These are phyloP conservation scores for Liquidambar formosana DNA, from an alignment of 164 flowering plant genomes.

Conservation along the genomic window DNA sequence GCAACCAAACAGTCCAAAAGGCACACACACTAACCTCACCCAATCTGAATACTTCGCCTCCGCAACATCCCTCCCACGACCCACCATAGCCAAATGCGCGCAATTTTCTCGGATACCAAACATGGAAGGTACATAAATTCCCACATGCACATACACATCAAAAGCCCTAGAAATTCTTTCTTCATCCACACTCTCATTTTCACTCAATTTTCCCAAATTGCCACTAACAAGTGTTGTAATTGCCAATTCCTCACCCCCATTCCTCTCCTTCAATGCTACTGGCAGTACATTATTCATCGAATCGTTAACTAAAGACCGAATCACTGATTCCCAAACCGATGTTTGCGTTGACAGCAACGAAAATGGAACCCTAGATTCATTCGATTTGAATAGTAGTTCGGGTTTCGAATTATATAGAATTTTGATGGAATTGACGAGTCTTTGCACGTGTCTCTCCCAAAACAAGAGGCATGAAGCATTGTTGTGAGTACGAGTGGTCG, in stretches of 20 bases:
- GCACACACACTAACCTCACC: constrained; percentile 66
- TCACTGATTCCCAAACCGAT: constrained; percentile 32
- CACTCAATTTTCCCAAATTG: constrained; percentile 27
- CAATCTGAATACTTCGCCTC: constrained; percentile 82
- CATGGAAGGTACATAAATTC: constrained; percentile 52
- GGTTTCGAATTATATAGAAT: constrained; percentile 50
- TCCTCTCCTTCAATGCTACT: constrained; percentile 35
- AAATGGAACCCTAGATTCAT: not conserved
- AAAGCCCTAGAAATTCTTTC: constrained; percentile 27
- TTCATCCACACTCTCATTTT: constrained; percentile 20
- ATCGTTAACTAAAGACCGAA: constrained; percentile 41
- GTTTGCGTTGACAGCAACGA: constrained; percentile 1
- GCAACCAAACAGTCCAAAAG: not conserved
- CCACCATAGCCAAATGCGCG: constrained; percentile 75
- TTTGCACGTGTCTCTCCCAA: constrained; percentile 70
- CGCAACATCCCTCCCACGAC: constrained; percentile 67
- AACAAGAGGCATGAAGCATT: constrained; percentile 52
- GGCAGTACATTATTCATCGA: constrained; percentile 47
- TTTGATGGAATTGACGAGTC: constrained; percentile 56
- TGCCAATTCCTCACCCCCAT: constrained; percentile 55
- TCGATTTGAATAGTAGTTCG: constrained; percentile 34
- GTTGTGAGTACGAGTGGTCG: constrained; percentile 75
- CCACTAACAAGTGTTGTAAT: constrained; percentile 61
- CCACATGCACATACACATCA: constrained; percentile 66
- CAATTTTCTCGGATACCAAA: constrained; percentile 55